These are phyloP conservation scores for Lactuca saligna DNA, from an alignment of 129 eudicot genomes.

Conservation along the genomic window DNA sequence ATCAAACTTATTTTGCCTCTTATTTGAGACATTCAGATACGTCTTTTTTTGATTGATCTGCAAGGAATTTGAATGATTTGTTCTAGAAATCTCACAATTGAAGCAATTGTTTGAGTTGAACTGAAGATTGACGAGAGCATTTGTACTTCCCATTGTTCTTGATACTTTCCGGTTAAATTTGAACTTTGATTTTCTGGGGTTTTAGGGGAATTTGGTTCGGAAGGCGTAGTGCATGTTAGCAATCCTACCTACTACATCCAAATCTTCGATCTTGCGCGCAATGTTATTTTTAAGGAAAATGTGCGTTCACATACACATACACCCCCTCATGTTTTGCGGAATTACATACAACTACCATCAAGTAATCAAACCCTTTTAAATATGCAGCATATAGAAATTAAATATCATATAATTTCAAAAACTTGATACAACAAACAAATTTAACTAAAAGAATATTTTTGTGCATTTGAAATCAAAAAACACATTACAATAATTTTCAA, in stretches of 20 bases:
- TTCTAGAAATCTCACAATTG: constrained; percentile 41
- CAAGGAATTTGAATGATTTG: constrained; percentile 26
- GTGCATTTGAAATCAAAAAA: neutral
- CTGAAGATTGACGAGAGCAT: constrained; percentile 45
- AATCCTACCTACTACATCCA: neutral
- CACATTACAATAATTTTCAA: neutral
- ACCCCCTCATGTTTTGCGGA: constrained; percentile 8
- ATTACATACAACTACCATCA: constrained; percentile 16
- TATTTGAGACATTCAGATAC: constrained; percentile 28
- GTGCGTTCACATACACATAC: neutral
- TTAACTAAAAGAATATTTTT: too few relatives aligned
- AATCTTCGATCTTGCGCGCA: constrained; percentile 26
- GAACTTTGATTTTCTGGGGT: constrained; percentile 17
- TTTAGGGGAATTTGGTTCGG: constrained; percentile 9
- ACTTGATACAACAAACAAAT: neutral
- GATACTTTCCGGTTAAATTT: neutral
- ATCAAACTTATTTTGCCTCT: constrained; percentile 33
- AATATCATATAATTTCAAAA: neutral
- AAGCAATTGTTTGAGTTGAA: constrained; percentile 44
- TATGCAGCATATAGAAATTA: too few relatives aligned
- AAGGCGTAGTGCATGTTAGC: constrained; percentile 33
- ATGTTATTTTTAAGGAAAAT: neutral
- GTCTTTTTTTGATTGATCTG: constrained; percentile 37
- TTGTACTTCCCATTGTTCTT: constrained; percentile 40
- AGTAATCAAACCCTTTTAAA: neutral